Conservation (phyloP, 768 basidiomycete genomes). For the Suillus variegatus region DNA sequence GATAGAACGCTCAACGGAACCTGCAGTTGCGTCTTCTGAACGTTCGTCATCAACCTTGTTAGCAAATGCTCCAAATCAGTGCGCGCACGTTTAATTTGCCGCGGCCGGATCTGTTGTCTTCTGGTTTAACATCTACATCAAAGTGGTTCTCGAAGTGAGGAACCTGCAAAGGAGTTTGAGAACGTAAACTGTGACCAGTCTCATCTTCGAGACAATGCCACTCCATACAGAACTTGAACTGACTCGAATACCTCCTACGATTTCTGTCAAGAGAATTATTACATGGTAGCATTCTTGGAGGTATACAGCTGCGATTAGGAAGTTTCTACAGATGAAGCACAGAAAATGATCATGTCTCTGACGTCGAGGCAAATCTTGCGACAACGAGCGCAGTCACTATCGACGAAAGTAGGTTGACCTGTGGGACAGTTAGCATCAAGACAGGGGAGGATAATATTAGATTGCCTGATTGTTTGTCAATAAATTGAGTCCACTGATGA, state of each 20-base stretch:
- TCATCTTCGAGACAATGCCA: background rate
- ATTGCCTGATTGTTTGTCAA: constrained; percentile 83
- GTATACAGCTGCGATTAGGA: background rate
- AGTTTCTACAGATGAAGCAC: background rate
- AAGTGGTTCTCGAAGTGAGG: background rate
- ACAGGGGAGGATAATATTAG: background rate
- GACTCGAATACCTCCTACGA: background rate
- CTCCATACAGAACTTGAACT: background rate
- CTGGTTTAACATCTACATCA: background rate
- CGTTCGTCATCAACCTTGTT: background rate
- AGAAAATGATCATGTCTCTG: background rate
- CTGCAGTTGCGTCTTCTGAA: background rate
- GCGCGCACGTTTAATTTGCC: background rate
- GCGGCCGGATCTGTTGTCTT: background rate
- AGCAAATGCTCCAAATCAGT: background rate
- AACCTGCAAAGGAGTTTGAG: background rate
- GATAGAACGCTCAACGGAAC: too few species aligned
- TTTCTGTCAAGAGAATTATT: background rate
- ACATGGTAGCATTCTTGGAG: background rate
- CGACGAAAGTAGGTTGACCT: constrained; percentile 50
- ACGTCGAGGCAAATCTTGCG: constrained; percentile 33
- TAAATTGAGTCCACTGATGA: constrained; percentile 63
- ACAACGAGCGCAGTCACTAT: constrained; percentile 38
- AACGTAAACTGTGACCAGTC: background rate
- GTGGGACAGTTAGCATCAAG: background rate